Evolutionary conservation across 2,329 filamentous ascomycete genomes (phyloP), one percentile per base, ranked within the genome.

Genomic region (Trichoderma cornu-damae): DNA sequence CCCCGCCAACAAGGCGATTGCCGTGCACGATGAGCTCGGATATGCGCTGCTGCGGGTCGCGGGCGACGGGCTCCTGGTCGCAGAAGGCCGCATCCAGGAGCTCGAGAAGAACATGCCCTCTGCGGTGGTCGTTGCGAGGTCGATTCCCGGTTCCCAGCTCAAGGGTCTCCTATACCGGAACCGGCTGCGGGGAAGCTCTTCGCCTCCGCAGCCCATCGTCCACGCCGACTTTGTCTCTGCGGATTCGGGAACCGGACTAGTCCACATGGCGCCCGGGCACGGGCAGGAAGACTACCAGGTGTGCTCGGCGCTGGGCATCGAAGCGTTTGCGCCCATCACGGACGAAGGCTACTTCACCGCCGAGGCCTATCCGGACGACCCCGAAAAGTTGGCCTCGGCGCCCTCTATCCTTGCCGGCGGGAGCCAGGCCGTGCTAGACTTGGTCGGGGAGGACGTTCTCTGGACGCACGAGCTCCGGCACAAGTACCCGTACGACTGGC

Each of bases 401-500:
- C 81, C 89, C 43, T 77, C 83, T 0, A 90, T 96, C 7, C 77
- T 91, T 30, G 80, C 81, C 16, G 82, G 84, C 7, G 92, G 91
- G 38, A 84, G 84, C 34, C 74, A 79, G 49, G 81, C 82, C 3
- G 86, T 96, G 0, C 71, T 97, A 32, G 77, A 85, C 1, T 77
- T 94, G 50, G 76, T 96, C 2, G 74, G 78, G 24, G 75, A 79
- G 0, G 76, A 84, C 60, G 80, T 97, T 3, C 74, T 96, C 38
- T 79, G 80, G 37, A 81, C 81, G 3, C 87, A 95, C 64, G 79
- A 78, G 57, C 87, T 93, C 68, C 80, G 79, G 52, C 94, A 99
- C 77, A 97, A 96, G 71, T 97, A 97, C 69, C 94, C 94, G 0
- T 96, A 97, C 64, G 94, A 99, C 73, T 99, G 94, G 94, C 83